Conservation (phyloP, 306 rosid species). For the Begonia masoniana region DNA sequence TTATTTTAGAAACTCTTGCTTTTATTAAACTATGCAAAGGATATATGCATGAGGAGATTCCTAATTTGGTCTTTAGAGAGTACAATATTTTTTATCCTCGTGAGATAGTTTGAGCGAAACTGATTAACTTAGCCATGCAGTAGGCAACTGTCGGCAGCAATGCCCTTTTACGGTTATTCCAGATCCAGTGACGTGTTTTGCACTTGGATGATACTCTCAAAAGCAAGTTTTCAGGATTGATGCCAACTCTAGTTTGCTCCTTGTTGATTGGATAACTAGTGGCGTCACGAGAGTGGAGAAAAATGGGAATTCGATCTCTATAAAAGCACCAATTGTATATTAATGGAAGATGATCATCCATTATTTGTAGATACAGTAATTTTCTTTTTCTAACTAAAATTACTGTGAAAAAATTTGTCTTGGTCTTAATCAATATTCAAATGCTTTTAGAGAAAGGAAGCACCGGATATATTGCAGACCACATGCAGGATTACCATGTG, state of each 20-base stretch:
- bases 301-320: slow-evolving; percentile 83
- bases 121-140: slow-evolving; percentile 23
- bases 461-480: slow-evolving; percentile 29
- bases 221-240: slow-evolving; percentile 61
- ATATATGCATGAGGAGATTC: too few relatives aligned
- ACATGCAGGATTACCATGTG: slow-evolving; percentile 74
- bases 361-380: slow-evolving; percentile 72
- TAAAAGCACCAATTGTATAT: slow-evolving; percentile 64
- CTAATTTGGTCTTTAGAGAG: too few relatives aligned
- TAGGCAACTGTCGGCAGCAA: slow-evolving; percentile 73
- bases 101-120: neutral
- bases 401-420: too few relatives aligned
- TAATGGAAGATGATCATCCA: slow-evolving; percentile 58
- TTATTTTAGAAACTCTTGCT: too few relatives aligned
- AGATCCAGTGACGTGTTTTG: slow-evolving; percentile 95
- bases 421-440: slow-evolving; percentile 15
- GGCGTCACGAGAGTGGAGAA: slow-evolving; percentile 89
- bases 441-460: slow-evolving; percentile 54
- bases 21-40: too few relatives aligned
- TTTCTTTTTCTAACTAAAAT: neutral
- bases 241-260: slow-evolving; percentile 58
- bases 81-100: too few relatives aligned
- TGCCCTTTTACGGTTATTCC: slow-evolving; percentile 72
- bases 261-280: slow-evolving; percentile 97
- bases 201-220: slow-evolving; percentile 81